Evolutionary conservation across 2,329 filamentous ascomycete species (phyloP).

Genomic region (Penicillium sp.): DNA sequence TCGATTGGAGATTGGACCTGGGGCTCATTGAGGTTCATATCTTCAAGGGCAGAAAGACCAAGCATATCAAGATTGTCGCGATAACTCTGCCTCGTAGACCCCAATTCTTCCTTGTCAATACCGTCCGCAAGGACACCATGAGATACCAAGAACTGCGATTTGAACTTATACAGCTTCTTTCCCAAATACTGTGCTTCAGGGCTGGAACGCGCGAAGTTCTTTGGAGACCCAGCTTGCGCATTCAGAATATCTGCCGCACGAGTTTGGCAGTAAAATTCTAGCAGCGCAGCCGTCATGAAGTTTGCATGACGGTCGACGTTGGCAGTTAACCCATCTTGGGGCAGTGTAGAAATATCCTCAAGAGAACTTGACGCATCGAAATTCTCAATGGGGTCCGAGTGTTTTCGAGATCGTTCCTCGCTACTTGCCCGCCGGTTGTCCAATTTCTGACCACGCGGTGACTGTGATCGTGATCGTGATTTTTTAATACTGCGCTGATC

Average conservation of each 20-base stretch:
- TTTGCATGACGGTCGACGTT: constrained; percentile 37
- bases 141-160: constrained; percentile 40
- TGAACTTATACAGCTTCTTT: constrained; percentile 38
- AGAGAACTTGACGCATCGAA: constrained; percentile 16
- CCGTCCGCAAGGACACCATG: constrained; percentile 39
- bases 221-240: constrained; percentile 31
- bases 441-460: neutral
- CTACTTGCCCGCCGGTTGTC: neutral
- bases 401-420: neutral
- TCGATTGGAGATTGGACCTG: constrained; percentile 18
- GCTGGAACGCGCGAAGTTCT: constrained; percentile 37
- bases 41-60: constrained; percentile 35
- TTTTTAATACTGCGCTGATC: constrained; percentile 22
- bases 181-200: constrained; percentile 41
- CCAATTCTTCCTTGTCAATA: constrained; percentile 37
- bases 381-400: constrained; percentile 5
- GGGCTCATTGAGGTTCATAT: constrained; percentile 25
- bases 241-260: constrained; percentile 44
- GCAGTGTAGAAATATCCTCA: constrained; percentile 14
- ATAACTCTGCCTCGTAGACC: constrained; percentile 36
- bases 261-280: constrained; percentile 43
- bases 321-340: constrained; percentile 26
- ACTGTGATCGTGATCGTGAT: constrained; percentile 2
- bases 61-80: constrained; percentile 41
- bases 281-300: constrained; percentile 41